Percentiles rank a stretch among this genome's conserved stretches.
Conservation (phyloP, 2,329 filamentous ascomycete species). For the Thelonectria rubi region DNA sequence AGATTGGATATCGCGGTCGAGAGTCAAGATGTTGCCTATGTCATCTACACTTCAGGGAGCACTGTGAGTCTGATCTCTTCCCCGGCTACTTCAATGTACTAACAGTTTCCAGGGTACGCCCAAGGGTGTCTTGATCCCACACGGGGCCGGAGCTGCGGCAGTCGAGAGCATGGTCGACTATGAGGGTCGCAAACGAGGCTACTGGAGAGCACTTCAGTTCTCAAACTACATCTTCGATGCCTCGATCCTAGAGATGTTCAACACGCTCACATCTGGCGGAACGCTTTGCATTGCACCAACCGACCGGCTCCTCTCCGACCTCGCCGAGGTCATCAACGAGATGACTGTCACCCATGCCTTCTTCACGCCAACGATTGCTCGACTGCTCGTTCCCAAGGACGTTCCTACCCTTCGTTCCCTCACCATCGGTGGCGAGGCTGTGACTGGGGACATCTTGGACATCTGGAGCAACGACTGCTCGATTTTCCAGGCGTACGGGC, state of each 20-base stretch:
- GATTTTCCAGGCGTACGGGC: constrained; percentile 30
- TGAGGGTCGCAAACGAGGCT: constrained; percentile 18
- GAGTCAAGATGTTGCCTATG: constrained; percentile 11
- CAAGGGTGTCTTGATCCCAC: constrained; percentile 32
- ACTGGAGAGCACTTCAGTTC: constrained; percentile 20
- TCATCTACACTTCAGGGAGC: constrained; percentile 23
- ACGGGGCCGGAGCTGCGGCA: constrained; percentile 28
- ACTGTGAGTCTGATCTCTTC: not conserved
- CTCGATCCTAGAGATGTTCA: constrained; percentile 24
- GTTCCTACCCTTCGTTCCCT: constrained; percentile 27
- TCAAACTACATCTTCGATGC: constrained; percentile 24
- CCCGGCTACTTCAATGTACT: not conserved
- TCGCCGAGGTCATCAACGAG: constrained; percentile 13
- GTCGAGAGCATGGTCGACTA: constrained; percentile 29
- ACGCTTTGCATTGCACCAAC: constrained; percentile 20
- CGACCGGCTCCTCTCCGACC: constrained; percentile 4
- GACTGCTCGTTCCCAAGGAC: constrained; percentile 25
- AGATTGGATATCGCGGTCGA: not conserved
- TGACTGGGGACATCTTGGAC: constrained; percentile 24
- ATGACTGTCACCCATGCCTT: constrained; percentile 19
- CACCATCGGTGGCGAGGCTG: constrained; percentile 25
- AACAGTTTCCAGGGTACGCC: constrained; percentile 3
- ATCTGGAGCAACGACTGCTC: constrained; percentile 20
- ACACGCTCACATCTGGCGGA: constrained; percentile 19
- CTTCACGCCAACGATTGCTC: constrained; percentile 32